Evolutionary conservation across 139 green algal species (phyloP), one percentile per base, ranked within the genome.

Genomic region (Cymbomonas tetramitiformis): DNA sequence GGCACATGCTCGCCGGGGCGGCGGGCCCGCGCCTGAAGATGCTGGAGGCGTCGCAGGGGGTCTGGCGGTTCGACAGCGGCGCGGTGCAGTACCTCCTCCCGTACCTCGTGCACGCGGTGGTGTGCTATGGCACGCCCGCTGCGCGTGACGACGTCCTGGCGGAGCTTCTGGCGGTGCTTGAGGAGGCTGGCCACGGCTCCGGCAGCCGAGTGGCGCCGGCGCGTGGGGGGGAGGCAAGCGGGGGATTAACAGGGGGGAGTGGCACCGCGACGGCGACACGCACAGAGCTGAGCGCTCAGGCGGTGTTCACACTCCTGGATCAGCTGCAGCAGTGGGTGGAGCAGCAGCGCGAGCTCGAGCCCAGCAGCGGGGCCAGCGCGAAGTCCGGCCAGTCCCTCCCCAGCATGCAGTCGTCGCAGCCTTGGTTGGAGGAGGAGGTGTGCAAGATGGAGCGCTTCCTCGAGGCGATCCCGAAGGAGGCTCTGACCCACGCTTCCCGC

Each of bases 291-390:
- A 78, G 63, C 48, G 56, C 75, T 26, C 83, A 94, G 66, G 71
- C 78, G 1, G 63, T 94, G 1, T 96, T 96, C 48, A 55, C 58
- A 0, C 67, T 94, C 38, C 69, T 96, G 23, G 88, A 96, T 59
- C 67, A 72, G 32, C 63, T 96, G 29, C 58, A 71, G 19, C 61
- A 62, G 2, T 95, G 83, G 83, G 30, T 21, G 10, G 44, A 44
- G 30, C 24, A 46, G 18, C 15, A n/a, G 1, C 6, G 8, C 34
- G 34, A 28, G 19, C 15, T 39, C 25, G 41, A 18, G 23, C 21
- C n/a, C 15, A 30, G 9, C 15, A 39, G 10, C 26, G 26, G 46
- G 8, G 21, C 46, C 34, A 31, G 21, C 7, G 12, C 43, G 43
- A 19, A 51, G 9, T 7, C 15, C 9, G 8, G 43, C 9, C 10